These are phyloP conservation scores for Sextonia rubra DNA, from an alignment of 164 flowering plant species.

Conservation along the genomic window DNA sequence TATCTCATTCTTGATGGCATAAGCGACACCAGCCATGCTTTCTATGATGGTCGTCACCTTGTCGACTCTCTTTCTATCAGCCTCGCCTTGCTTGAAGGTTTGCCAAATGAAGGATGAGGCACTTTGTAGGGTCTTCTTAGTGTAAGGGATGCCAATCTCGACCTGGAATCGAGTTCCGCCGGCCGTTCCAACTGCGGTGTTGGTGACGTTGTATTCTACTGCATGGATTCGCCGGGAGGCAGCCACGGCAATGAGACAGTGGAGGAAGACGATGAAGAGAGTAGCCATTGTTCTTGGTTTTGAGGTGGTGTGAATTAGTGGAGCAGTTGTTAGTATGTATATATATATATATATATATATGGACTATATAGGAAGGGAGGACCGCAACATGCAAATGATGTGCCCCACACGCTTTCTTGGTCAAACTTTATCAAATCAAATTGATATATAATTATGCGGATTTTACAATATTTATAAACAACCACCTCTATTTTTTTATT, in stretches of 20 bases:
- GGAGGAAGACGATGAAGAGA: conserved; percentile 5
- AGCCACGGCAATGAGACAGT: conserved; percentile 12
- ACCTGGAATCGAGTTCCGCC: conserved; percentile 43
- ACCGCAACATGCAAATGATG: too few relatives aligned
- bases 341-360: too few relatives aligned
- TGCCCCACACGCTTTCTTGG: too few relatives aligned
- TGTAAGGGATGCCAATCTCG: conserved; percentile 38
- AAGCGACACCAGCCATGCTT: conserved; percentile 45
- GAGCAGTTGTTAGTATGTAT: too few relatives aligned
- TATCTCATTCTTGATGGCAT: conserved; percentile 32
- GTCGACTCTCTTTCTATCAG: conserved; percentile 35
- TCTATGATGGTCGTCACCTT: conserved; percentile 35
- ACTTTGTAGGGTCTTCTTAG: conserved; percentile 24
- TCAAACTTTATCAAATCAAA: too few relatives aligned
- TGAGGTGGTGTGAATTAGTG: neutral
- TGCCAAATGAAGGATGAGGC: conserved; percentile 58
- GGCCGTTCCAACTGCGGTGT: conserved; percentile 35
- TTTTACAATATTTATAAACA: too few relatives aligned
- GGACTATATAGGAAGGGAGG: too few relatives aligned
- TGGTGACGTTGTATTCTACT: conserved; percentile 35
- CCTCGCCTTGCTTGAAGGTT: conserved; percentile 34
- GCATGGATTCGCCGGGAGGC: conserved; percentile 18
- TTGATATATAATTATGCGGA: too few relatives aligned
- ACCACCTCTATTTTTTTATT: too few relatives aligned
- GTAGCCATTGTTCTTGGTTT: neutral